Conservation (phyloP, 257 asterid species). For the Scutellaria galericulata region DNA sequence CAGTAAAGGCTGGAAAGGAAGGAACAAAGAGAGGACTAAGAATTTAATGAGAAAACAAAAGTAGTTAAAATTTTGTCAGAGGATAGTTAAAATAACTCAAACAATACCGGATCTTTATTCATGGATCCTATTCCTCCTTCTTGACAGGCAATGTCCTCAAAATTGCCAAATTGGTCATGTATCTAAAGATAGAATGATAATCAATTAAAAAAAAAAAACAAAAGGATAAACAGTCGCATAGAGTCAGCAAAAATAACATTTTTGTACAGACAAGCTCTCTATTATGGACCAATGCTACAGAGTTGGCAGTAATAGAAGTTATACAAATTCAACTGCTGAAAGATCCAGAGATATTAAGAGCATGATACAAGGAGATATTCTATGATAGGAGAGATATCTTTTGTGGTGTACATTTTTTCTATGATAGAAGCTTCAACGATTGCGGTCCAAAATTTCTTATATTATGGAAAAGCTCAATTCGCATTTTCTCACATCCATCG, state of each 20-base stretch:
- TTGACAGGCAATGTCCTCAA: conserved; percentile 36
- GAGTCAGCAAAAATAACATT: not conserved
- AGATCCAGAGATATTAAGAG: too few relatives aligned
- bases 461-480: too few relatives aligned
- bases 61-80: not conserved
- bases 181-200: conserved; percentile 27
- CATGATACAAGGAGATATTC: too few relatives aligned
- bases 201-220: conserved; percentile 20
- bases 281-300: not conserved
- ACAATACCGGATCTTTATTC: conserved; percentile 57
- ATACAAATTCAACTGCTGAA: not conserved
- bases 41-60: conserved; percentile 11
- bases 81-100: conserved; percentile 26
- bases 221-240: not conserved
- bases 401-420: too few relatives aligned
- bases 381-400: too few relatives aligned
- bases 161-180: conserved; percentile 19
- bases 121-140: conserved; percentile 40
- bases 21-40: conserved; percentile 25
- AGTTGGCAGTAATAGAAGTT: not conserved
- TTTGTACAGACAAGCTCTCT: not conserved
- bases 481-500: too few relatives aligned
- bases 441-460: too few relatives aligned
- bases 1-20: conserved; percentile 71
- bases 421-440: too few relatives aligned